Evolutionary conservation across 2,329 filamentous ascomycete species (phyloP), one percentile per base, ranked within the genome.

Genomic region (Fulvia fulva): DNA sequence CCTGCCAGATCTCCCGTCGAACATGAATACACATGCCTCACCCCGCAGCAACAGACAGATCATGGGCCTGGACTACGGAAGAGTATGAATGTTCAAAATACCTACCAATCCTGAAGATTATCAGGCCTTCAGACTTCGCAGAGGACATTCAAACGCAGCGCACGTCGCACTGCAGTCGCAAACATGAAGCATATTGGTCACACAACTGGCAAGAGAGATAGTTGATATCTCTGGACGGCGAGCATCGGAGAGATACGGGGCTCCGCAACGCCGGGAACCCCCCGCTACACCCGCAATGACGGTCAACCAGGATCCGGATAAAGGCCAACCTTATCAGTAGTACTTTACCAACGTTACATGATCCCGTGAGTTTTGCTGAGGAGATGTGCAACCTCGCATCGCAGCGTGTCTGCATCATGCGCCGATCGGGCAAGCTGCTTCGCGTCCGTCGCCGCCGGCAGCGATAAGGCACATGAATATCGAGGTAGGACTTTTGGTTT

Each of bases 351-450:
- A 44, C 23, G 21, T 44, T 41, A 53, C 51, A 26, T 45, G 22
- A 37, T 23, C 34, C 50, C 21, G 22, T 52, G n/a, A 22, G 1
- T 52, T 41, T 23, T 51, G 25, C 25, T 30, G 47, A 41, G 16
- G 37, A 41, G 37, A 41, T 41, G 6, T 52, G 50, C 28, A 52
- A 41, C 50, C 50, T 34, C 30, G 34, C 28, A 23, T 44, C 19
- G 19, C 21, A 26, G 23, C 21, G 9, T 26, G 16, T 23, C 34
- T 44, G 11, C 50, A 41, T 2, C 6, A 44, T 45, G 34, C 23
- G 34, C 21, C 23, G 34, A 44, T 53, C 51, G 51, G 51, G 34
- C 51, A 53, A 53, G 34, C 34, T 53, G 25, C 46, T 14, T 12
- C 8, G n/a, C 37, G 19, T 50, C 26, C 16, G 4, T 28, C 37